Evolutionary conservation across 371 early-diverging fungal species (phyloP), one percentile per base, ranked within the genome.

Genomic region (Mortierella polycephala): DNA sequence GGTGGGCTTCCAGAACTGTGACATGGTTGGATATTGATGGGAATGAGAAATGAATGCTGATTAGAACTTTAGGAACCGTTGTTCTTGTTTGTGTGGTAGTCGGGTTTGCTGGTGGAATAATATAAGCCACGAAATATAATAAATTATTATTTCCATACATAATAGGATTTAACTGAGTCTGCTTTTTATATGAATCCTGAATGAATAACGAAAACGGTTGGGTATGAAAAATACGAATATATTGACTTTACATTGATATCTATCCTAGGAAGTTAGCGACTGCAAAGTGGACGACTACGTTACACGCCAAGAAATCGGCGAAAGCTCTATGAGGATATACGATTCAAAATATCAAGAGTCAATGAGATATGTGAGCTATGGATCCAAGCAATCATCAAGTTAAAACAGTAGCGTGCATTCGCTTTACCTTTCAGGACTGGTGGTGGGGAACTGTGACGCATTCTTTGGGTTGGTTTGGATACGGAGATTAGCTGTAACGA

Each of bases 261-360:
- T 83, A 95, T 20, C 95, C 95, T 11, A 95, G 75, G 70, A 91
- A 95, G 83, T 94, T 90, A 60, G 92, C 86, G 9, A 92, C 92
- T n/a, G 93, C 86, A 67, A 91, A 92, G 69, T 89, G 92, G 37
- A 95, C 81, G 2, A 90, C 71, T 20, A 93, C 64, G 57, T 85
- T 85, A 75, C 91, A 89, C 57, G 93, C 85, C 40, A 89, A 85
- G 74, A 90, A 95, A 73, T 95, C 94, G 11, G 91, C 93, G 69
- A 92, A 91, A 6, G 94, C 93, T 52, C 93, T 91, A 74, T 5
- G 23, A 16, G 37, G 55, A 61, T 20, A 16, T 20, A 39, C 11
- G 16, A 16, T 14, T 23, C 11, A n/a, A 14, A n/a, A 4, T 1
- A 40, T 7, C n/a, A 37, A 49, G n/a, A 16, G 18, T 23, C 23